These are phyloP conservation scores for Cyberlindnera veronae DNA, from an alignment of 805 yeast genomes.

Conservation along the genomic window DNA sequence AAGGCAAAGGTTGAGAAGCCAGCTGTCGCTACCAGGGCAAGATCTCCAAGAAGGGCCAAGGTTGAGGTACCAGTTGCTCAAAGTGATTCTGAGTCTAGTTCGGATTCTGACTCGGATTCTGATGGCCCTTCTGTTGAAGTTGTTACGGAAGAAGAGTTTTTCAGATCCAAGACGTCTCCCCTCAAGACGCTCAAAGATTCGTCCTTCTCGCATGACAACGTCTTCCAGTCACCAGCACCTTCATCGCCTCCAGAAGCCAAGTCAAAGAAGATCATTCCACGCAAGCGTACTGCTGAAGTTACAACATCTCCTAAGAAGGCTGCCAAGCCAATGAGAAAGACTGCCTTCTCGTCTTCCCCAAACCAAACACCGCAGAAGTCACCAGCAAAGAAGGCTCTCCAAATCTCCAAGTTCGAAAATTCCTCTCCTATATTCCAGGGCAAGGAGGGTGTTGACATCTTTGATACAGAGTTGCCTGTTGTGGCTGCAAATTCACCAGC, in stretches of 20 bases:
- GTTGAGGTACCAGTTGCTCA: no score
- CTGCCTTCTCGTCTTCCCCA: conserved; percentile 32
- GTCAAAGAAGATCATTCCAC: conserved; percentile 21
- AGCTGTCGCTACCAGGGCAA: not conserved
- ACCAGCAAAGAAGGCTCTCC: conserved; percentile 22
- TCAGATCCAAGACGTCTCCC: conserved; percentile 1
- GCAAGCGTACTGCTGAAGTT: conserved; percentile 22
- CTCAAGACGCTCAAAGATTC: conserved; percentile 1
- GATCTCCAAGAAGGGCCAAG: conserved; percentile 14
- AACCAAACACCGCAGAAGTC: conserved; percentile 14
- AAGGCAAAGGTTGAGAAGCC: conserved; percentile 1
- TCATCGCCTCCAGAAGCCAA: conserved; percentile 22
- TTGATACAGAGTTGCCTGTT: conserved; percentile 3
- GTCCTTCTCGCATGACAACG: conserved; percentile 33
- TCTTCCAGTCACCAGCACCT: conserved; percentile 32
- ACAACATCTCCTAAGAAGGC: conserved; percentile 14
- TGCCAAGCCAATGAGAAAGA: conserved; percentile 17
- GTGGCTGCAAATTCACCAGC: not conserved
- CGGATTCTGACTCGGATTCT: not conserved
- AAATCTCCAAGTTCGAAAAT: conserved; percentile 26
- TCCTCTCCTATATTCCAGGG: conserved; percentile 13
- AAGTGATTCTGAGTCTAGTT: not conserved
- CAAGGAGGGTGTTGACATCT: conserved; percentile 7
- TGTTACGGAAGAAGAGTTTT: conserved; percentile 1
- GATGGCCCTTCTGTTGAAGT: no score